phyloP scores from a whole-genome alignment of 2,329 filamentous ascomycete species.

The Botrytis medusae region DNA sequence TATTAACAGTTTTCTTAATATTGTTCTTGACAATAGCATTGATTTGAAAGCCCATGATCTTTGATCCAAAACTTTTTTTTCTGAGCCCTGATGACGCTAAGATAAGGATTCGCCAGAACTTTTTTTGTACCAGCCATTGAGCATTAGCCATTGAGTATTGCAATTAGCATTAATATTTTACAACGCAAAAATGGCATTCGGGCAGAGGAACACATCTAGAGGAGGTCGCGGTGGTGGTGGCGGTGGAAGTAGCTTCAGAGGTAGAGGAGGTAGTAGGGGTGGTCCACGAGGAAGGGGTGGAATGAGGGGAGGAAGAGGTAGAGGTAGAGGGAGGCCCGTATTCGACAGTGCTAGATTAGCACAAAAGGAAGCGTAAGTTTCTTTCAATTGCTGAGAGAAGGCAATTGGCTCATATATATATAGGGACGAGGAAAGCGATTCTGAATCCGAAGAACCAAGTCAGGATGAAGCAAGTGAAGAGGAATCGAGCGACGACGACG shows the following conservation, averaged over 20 bases:
- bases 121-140: slow-evolving; percentile 16
- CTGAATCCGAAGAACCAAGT: slow-evolving; percentile 43
- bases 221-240: slow-evolving; percentile 28
- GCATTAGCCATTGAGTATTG: neutral
- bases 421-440: slow-evolving; percentile 34
- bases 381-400: neutral
- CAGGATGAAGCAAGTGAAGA: slow-evolving; percentile 46
- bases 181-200: slow-evolving; percentile 28
- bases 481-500: slow-evolving; percentile 47
- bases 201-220: slow-evolving; percentile 26
- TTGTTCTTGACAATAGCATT: slow-evolving; percentile 12
- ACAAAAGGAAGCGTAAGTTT: slow-evolving; percentile 43
- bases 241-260: slow-evolving; percentile 30
- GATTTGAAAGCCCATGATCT: slow-evolving; percentile 8
- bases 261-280: slow-evolving; percentile 34
- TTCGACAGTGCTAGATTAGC: slow-evolving; percentile 51
- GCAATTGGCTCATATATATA: slow-evolving; percentile 16
- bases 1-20: neutral
- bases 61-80: slow-evolving; percentile 2
- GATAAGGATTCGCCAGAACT: slow-evolving; percentile 23
- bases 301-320: slow-evolving; percentile 35
- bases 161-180: neutral
- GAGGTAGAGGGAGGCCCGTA: slow-evolving; percentile 42
- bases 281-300: slow-evolving; percentile 31
- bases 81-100: slow-evolving; percentile 25